Evolutionary conservation across 1,284 basidiomycete genomes (phyloP).

Genomic region (Retiboletus fuscus): DNA sequence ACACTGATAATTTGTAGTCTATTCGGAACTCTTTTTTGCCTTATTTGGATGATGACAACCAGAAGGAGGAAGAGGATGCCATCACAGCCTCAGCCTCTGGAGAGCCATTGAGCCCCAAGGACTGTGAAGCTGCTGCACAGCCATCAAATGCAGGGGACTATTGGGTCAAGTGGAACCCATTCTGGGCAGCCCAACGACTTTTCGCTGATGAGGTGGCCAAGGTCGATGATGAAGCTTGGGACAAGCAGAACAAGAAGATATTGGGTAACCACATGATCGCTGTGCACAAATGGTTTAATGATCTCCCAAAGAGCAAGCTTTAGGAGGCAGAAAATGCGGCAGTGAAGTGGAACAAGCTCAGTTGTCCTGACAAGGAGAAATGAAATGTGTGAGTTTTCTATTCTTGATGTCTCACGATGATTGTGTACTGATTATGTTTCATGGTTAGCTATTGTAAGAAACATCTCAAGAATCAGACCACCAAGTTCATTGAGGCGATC

Average conservation of each 20-base stretch:
- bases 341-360: background rate
- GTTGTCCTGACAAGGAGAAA: background rate
- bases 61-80: background rate
- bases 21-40: background rate
- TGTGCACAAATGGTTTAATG: background rate
- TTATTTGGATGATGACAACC: background rate
- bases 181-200: background rate
- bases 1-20: background rate
- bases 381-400: background rate
- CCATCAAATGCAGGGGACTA: background rate
- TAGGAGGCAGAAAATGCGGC: background rate
- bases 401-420: background rate
- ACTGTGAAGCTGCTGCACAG: background rate
- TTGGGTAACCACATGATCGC: background rate
- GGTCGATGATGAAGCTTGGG: background rate
- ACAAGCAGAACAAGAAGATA: background rate
- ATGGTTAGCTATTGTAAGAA: conserved; percentile 5
- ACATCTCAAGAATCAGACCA: background rate
- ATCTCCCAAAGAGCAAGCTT: conserved; percentile 3
- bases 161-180: background rate
- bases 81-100: background rate
- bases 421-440: background rate
- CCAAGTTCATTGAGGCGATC: background rate
- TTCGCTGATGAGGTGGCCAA: background rate
- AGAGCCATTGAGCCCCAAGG: background rate